phyloP scores from a whole-genome alignment of 2,329 filamentous ascomycete species.

The Paraconiothyrium brasiliense region DNA sequence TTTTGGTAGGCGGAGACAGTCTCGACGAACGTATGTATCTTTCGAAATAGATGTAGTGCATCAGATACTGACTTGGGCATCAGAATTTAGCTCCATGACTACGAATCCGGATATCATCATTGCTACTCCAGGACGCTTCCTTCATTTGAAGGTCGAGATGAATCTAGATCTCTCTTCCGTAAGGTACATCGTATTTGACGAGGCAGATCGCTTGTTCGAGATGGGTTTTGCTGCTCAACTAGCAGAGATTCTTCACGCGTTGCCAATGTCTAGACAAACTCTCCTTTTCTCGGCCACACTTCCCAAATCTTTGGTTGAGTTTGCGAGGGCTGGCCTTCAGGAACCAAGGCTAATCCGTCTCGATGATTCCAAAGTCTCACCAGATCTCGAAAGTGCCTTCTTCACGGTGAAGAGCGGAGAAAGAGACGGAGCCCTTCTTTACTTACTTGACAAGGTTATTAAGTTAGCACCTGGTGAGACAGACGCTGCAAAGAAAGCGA shows the following conservation, averaged over 20 bases:
- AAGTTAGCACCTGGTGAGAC: slow-evolving; percentile 80
- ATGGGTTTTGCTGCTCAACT: slow-evolving; percentile 98
- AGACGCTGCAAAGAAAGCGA: slow-evolving; percentile 57
- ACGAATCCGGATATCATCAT: slow-evolving; percentile 97
- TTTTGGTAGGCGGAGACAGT: slow-evolving; percentile 94
- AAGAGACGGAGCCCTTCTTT: slow-evolving; percentile 90
- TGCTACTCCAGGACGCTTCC: slow-evolving; percentile 92
- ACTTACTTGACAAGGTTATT: slow-evolving; percentile 90
- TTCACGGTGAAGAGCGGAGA: slow-evolving; percentile 92
- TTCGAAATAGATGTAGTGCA: not conserved
- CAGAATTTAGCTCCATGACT: slow-evolving; percentile 86
- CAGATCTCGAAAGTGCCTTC: slow-evolving; percentile 94
- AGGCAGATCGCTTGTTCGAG: slow-evolving; percentile 95
- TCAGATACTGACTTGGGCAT: slow-evolving; percentile 16
- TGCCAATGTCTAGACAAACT: slow-evolving; percentile 86
- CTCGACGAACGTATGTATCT: slow-evolving; percentile 76
- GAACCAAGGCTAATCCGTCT: slow-evolving; percentile 90
- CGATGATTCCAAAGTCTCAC: slow-evolving; percentile 95
- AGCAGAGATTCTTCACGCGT: slow-evolving; percentile 88
- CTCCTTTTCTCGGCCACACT: slow-evolving; percentile 94
- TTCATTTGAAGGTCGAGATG: slow-evolving; percentile 99
- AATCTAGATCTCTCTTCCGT: slow-evolving; percentile 87
- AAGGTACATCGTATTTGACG: slow-evolving; percentile 95
- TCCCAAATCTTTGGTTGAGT: slow-evolving; percentile 93
- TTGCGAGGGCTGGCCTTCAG: slow-evolving; percentile 90